phyloP scores from a whole-genome alignment of 2,329 filamentous ascomycete species.

The Xylariaceae sp. region DNA sequence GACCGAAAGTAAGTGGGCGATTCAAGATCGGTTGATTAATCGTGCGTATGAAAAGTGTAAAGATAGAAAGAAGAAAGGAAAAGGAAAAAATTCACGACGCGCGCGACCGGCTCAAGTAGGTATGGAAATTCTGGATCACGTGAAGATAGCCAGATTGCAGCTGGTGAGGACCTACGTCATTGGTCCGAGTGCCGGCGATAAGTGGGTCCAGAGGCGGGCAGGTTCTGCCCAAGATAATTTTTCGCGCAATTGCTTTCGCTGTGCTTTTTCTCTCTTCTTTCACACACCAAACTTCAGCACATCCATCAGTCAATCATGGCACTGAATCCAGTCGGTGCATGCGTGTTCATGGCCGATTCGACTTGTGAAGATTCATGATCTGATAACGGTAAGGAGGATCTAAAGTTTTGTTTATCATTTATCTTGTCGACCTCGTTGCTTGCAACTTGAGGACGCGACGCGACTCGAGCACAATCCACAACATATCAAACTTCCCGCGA shows the following conservation, averaged over 20 bases:
- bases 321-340: neutral
- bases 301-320: neutral
- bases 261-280: neutral
- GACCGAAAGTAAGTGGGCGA: conserved; percentile 50
- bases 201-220: neutral
- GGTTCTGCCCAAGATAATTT: neutral
- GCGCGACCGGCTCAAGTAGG: neutral
- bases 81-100: neutral
- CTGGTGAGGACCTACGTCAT: neutral
- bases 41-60: conserved; percentile 49
- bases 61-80: conserved; percentile 28
- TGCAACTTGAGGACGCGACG: neutral
- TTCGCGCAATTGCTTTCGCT: neutral
- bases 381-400: neutral
- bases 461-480: conserved; percentile 39
- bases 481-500: conserved; percentile 57
- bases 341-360: neutral
- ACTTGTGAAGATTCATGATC: neutral
- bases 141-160: neutral
- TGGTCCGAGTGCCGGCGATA: neutral
- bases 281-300: neutral
- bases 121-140: conserved; percentile 12
- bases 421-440: neutral
- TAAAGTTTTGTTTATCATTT: neutral
- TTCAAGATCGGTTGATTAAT: conserved; percentile 56